Evolutionary conservation across 202 grass and related monocot genomes (phyloP), one percentile per base, ranked within the genome.

Genomic region (Panicum virgatum): DNA sequence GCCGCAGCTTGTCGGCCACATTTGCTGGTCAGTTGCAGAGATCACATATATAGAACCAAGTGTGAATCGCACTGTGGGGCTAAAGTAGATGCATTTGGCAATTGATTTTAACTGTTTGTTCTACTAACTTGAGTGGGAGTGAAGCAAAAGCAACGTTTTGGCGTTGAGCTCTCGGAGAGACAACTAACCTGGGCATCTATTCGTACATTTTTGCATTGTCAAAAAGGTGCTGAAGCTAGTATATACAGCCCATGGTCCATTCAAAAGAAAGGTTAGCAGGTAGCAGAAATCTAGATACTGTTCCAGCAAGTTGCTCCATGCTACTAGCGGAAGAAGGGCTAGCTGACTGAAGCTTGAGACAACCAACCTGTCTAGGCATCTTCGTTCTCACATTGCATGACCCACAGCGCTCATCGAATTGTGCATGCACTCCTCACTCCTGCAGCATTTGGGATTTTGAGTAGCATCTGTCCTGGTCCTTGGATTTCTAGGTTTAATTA

Each of bases 101-200:
- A 14, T 68, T 76, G 56, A 46, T 66, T 80, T 75, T 48, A 67
- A 76, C 81, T 77, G 78, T 71, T 73, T 73, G 39, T 61, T 15
- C 45, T 47, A 9, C 67, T 63, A 43, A 18, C 16, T 89, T 75
- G 83, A 92, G 86, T 92, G 81, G 65, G 83, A 86, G 86, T 89
- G 73, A 92, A 86, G 90, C 57, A 30, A 89, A 81, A 61, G 83
- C 68, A 48, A 83, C 46, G 45, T 80, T 48, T 68, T 36, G 39
- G 65, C 3, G 14, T 5, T 52, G 30, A 19, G 62, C 34, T 6
- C 23, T 39, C 3, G 0, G 32, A 34, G 54, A 64, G 76, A 50
- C 29, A 20, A 36, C 84, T 42, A 86, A 75, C 62, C 43, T 68
- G 29, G n/a, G 50, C 40, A 67, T 73, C 19, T n/a, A n/a, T 74